Evolutionary conservation across 2,329 filamentous ascomycete genomes (phyloP).

Genomic region (Stachybotrys echinatus): DNA sequence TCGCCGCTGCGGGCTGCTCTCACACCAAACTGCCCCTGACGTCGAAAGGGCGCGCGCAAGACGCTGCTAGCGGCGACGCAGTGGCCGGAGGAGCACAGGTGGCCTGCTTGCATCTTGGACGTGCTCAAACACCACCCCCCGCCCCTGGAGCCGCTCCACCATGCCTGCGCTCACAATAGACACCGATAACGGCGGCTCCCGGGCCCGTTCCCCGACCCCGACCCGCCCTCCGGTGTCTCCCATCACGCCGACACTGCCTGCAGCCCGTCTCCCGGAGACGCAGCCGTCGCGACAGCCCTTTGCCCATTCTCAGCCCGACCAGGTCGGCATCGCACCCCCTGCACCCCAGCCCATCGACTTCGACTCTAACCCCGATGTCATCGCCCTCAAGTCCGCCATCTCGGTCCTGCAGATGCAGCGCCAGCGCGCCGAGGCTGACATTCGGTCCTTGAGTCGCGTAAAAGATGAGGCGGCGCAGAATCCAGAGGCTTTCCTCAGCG

Average conservation of each 20-base stretch:
- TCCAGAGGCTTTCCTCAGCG: slow-evolving; percentile 66
- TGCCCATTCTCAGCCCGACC: slow-evolving; percentile 39
- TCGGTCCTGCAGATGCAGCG: slow-evolving; percentile 83
- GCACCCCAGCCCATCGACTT: slow-evolving; percentile 51
- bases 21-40: no score
- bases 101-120: no score
- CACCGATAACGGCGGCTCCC: slow-evolving; percentile 17
- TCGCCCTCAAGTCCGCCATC: slow-evolving; percentile 80
- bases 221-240: slow-evolving; percentile 47
- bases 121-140: background rate
- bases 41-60: no score
- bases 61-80: no score
- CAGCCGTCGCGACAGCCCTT: slow-evolving; percentile 28
- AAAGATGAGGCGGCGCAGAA: slow-evolving; percentile 67
- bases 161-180: slow-evolving; percentile 27
- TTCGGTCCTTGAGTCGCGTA: slow-evolving; percentile 62
- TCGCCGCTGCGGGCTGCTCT: background rate
- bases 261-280: slow-evolving; percentile 23
- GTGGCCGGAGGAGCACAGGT: no score
- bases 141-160: slow-evolving; percentile 1
- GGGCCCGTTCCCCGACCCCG: slow-evolving; percentile 36
- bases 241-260: slow-evolving; percentile 44
- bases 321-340: slow-evolving; percentile 38
- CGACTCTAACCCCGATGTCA: slow-evolving; percentile 72
- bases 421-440: slow-evolving; percentile 70